Evolutionary conservation across 495 filamentous ascomycete genomes (phyloP).

Genomic region (Penicillium coffeae): DNA sequence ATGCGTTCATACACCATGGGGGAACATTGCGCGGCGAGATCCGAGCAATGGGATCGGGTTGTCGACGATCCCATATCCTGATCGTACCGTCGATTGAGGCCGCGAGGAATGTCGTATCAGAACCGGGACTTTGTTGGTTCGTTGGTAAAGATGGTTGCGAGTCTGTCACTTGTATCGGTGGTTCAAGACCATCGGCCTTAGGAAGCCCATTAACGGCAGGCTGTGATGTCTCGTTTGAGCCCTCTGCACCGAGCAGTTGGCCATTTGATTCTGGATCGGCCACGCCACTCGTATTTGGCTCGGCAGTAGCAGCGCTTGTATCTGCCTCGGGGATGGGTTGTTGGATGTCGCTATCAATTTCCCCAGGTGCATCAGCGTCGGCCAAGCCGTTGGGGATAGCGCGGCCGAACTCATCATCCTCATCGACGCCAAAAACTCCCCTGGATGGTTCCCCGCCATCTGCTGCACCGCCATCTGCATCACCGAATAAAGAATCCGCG

Average conservation of each 20-base stretch:
- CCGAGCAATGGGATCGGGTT: conserved; percentile 69
- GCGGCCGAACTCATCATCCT: conserved; percentile 82
- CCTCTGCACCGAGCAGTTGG: conserved; percentile 11
- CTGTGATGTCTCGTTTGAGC: conserved; percentile 21
- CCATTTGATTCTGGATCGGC: conserved; percentile 10
- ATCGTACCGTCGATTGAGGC: conserved; percentile 86
- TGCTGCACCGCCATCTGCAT: conserved; percentile 56
- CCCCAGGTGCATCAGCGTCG: conserved; percentile 34
- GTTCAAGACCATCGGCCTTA: conserved; percentile 46
- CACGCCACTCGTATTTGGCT: conserved; percentile 5
- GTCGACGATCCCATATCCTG: conserved; percentile 85
- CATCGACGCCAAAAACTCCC: conserved; percentile 65
- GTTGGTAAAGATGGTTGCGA: conserved; percentile 26
- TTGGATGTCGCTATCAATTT: conserved; percentile 23
- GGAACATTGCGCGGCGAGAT: conserved; percentile 72
- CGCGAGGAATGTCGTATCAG: conserved; percentile 74
- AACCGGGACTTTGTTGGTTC: conserved; percentile 40
- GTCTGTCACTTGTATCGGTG: conserved; percentile 23
- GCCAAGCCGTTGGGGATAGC: conserved; percentile 64
- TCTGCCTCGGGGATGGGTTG: conserved; percentile 22
- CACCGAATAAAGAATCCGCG: conserved; percentile 72
- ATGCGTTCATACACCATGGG: conserved; percentile 98
- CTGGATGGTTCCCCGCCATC: conserved; percentile 54
- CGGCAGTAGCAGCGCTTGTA: conserved; percentile 1
- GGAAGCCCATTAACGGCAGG: conserved; percentile 48